A percentile compares a stretch with the other conserved stretches of the same genome.
Conservation (phyloP, 2,329 filamentous ascomycete genomes). For the Grosmannia penicillata region DNA sequence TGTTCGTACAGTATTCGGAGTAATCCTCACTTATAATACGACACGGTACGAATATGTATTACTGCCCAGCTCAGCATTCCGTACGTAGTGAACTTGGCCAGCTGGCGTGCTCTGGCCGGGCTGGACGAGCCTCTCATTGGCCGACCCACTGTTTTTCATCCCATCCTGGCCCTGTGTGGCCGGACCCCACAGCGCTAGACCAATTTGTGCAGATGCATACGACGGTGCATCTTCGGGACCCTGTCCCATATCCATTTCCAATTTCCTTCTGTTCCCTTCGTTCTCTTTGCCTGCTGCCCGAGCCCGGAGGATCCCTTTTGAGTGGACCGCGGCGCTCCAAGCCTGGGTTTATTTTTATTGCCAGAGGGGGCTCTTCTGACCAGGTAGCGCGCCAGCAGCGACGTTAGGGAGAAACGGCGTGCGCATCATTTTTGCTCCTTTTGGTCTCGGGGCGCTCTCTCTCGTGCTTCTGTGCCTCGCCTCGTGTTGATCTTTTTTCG, state of each 20-base stretch:
- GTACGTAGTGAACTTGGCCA: too few relatives aligned
- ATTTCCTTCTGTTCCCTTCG: slow-evolving; percentile 6
- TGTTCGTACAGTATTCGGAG: too few relatives aligned
- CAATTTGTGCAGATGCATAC: neutral
- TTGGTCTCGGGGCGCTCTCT: too few relatives aligned
- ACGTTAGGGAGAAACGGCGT: neutral
- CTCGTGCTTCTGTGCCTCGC: too few relatives aligned
- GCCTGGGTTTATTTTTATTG: slow-evolving; percentile 3
- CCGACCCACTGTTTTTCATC: too few relatives aligned
- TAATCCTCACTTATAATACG: too few relatives aligned
- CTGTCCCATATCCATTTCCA: slow-evolving; percentile 5
- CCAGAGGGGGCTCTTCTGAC: neutral
- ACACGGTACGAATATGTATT: too few relatives aligned
- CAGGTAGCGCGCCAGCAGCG: neutral
- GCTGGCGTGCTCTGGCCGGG: too few relatives aligned
- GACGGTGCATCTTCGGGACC: slow-evolving; percentile 2
- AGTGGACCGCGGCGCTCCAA: neutral
- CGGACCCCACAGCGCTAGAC: slow-evolving; percentile 2
- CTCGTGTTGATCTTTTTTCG: too few relatives aligned
- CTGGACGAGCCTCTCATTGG: too few relatives aligned
- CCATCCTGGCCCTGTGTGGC: neutral
- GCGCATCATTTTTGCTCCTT: too few relatives aligned
- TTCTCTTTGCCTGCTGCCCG: neutral
- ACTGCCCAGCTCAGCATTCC: too few relatives aligned
- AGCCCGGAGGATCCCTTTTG: neutral